Percentiles rank a stretch among this genome's conserved stretches.
Conservation (phyloP, 331 rosid genomes). For the Quercus phellos region DNA sequence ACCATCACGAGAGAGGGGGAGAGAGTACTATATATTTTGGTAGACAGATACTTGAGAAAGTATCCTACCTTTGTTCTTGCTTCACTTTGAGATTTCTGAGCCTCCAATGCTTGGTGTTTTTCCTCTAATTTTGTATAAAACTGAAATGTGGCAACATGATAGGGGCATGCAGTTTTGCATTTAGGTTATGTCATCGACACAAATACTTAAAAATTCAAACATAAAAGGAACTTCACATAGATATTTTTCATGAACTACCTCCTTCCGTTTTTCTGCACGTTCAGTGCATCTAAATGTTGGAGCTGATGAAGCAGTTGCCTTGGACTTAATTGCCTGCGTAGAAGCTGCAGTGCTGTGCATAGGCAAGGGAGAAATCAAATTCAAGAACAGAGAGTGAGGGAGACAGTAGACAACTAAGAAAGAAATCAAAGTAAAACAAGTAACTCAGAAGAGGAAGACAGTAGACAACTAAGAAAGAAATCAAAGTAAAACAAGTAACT, state of each 20-base stretch:
- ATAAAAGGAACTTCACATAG: constrained; percentile 11
- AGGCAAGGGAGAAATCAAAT: constrained; percentile 37
- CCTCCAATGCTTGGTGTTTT: constrained; percentile 84
- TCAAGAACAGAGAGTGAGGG: constrained; percentile 15
- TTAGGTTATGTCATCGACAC: constrained; percentile 2
- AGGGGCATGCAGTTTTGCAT: neutral
- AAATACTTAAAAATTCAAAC: constrained; percentile 14
- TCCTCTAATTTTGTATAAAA: constrained; percentile 83
- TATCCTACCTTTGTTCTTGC: constrained; percentile 79
- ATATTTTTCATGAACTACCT: constrained; percentile 42
- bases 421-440: neutral
- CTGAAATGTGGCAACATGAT: constrained; percentile 31
- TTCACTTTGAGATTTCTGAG: constrained; percentile 81
- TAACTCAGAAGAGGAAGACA: constrained; percentile 8
- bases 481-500: neutral
- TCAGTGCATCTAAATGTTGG: constrained; percentile 69
- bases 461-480: constrained; percentile 6
- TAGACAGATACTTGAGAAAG: constrained; percentile 19
- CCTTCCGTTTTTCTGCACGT: constrained; percentile 89
- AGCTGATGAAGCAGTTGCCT: constrained; percentile 62
- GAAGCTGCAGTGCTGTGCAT: constrained; percentile 50
- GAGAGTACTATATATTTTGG: constrained; percentile 2
- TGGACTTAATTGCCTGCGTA: constrained; percentile 40
- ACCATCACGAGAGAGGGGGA: neutral
- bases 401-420: constrained; percentile 11